Base-by-base conservation (phyloP, 2,329 filamentous ascomycete species). In the Neofusicoccum sp. region DNA sequence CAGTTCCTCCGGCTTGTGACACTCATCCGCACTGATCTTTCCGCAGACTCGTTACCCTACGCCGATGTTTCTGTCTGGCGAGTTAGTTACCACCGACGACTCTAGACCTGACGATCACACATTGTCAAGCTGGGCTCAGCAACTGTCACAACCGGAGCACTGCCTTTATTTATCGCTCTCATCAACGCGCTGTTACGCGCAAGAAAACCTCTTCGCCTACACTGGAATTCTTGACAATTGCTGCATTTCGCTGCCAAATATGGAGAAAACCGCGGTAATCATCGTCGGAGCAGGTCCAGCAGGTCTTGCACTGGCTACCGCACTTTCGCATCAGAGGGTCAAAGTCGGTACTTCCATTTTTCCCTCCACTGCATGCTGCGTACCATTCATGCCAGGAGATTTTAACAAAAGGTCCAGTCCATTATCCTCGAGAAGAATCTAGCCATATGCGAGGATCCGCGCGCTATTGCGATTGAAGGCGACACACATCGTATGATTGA, bases 261-360 rank as follows among this genome's bases (percentile, higher is more conserved):
- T 5, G 44, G 62, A 79, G 34, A 70, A 78, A 61, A 81, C 79
- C 0, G 80, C 84, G 62, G 74, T 82, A 47, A 70, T 85, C 41
- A 81, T 84, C 58, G 71, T 84, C 28, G 80, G 83, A 12, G 76
- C 81, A 36, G 84, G 84, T 0, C 84, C 84, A 6, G 82, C 84
- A 0, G 84, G 84, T 1, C 83, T 81, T 6, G 76, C 81, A 1
- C 71, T 86, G 34, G 83, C 83, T 3, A 29, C 16, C 8, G 43
- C 43, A 16, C 43, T 45, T 9, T 47, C 44, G 2, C n/a, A 29
- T 47, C 29, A 22, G 44, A 29, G 12, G 2, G 12, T 47, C 44
- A 47, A 47, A 29, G 44, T 47, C 16, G 29, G 44, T 9, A n/a
- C 22, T 22, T 2, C 22, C 22, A 22, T 22, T 22, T 22, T 22